Evolutionary conservation across 2,329 filamentous ascomycete species (phyloP), one percentile per base, ranked within the genome.

Genomic region (Allantophomopsis cytisporea): DNA sequence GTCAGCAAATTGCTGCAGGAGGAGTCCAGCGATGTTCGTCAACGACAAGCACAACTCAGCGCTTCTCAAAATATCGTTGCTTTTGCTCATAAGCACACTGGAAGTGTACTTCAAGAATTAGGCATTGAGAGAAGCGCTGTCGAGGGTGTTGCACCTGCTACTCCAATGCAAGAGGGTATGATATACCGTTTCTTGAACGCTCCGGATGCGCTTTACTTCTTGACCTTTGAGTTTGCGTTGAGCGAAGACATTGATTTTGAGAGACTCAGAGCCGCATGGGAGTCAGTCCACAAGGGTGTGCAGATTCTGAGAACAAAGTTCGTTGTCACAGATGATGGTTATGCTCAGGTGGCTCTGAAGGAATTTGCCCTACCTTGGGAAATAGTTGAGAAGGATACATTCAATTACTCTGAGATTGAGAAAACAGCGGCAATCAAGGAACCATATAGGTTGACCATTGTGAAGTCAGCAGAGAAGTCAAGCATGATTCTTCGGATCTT

Each of bases 161-260:
- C 88, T 1, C 73, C 87, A 0, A 62, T 94, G 1, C 88, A 95
- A 52, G 76, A 89, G 54, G 88, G 87, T 0, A 89, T 95, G 64
- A 75, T 94, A 37, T 80, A 81, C 5, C 71, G 77, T 37, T 79
- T 77, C 17, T 54, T 82, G 31, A 70, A 74, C 8, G 74, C 63
- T 14, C 59, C 67, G 0, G 54, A 62, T 0, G 64, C 68, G 0
- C 60, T 81, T 0, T 95, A 95, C 53, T 93, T 89, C 56, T 87
- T 87, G 41, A 65, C 68, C 0, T 94, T 95, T 51, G 60, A 59
- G 0, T 76, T 89, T 34, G 48, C 61, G 1, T 57, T 94, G 1
- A 41, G 56, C 0, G 41, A 56, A 0, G 44, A 55, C 0, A 52
- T 73, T 5, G 65, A 74, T n/a, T 31, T 65, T 1, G 43, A 56